Evolutionary conservation across 192 early-diverging fungal species (phyloP).

Genomic region (Gryganskiella cystojenkinii): DNA sequence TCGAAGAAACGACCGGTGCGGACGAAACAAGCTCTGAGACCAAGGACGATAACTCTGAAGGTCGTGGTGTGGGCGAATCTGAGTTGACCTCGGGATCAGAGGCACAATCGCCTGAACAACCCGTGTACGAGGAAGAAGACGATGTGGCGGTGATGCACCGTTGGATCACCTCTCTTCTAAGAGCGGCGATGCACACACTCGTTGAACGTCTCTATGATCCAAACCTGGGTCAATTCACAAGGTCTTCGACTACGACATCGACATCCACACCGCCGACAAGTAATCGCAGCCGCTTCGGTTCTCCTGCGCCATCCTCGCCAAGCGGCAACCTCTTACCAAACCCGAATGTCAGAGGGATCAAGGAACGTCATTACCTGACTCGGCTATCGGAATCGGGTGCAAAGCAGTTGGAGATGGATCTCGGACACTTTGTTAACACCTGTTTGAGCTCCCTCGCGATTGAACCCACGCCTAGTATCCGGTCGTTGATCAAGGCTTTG

Average conservation of each 20-base stretch:
- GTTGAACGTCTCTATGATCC: conserved; percentile 42
- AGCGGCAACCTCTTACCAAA: background rate
- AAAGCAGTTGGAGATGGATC: conserved; percentile 71
- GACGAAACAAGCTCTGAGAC: conserved; percentile 63
- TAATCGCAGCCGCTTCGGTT: conserved; percentile 4
- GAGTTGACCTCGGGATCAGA: background rate
- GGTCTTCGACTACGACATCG: background rate
- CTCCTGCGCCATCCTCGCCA: conserved; percentile 1
- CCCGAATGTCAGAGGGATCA: no score
- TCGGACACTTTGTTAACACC: conserved; percentile 69
- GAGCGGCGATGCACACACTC: conserved; percentile 65
- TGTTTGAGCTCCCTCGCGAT: conserved; percentile 23
- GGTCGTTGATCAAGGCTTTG: conserved; percentile 28
- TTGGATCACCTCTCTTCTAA: conserved; percentile 76
- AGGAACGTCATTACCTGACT: conserved; percentile 28
- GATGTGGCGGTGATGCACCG: conserved; percentile 63
- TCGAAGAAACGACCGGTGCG: conserved; percentile 64
- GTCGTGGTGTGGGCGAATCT: conserved; percentile 28
- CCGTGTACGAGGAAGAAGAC: conserved; percentile 39
- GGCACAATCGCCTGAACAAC: conserved; percentile 18
- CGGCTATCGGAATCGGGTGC: conserved; percentile 53
- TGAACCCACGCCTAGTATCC: conserved; percentile 42
- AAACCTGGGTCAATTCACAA: conserved; percentile 25
- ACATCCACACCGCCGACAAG: conserved; percentile 10
- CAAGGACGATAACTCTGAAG: conserved; percentile 40